Base-by-base conservation (phyloP, 371 early-diverging fungal species). In the Coemansia sp. region DNA sequence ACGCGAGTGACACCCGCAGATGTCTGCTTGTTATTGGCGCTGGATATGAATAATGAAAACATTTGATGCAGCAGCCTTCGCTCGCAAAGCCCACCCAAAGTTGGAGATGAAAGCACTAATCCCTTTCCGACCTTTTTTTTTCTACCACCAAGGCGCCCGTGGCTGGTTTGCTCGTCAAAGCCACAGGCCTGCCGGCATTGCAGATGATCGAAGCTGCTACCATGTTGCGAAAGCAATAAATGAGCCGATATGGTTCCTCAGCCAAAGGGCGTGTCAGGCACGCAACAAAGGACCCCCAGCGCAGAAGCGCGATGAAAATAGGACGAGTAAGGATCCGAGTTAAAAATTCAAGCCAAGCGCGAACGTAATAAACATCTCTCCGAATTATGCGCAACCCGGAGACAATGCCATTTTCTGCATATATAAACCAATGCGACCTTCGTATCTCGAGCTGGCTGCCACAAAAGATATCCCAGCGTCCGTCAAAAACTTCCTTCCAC, bases 91-190 rank as follows among this genome's bases (percentile, higher is more conserved):
- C n/a, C 20, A 16, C 13, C 2, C 11, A 49, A 31, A 11, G 48
- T 48, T 8, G 50, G 50, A 30, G 14, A 49, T 30, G 11, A 32
- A 49, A 8, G 50, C 50, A 49, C 47, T 47, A 20, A 47, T 26
- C 6, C 16, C 47, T 47, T 47, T 47, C 3, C 47, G 20, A 16
- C 20, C 20, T 6, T 20, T 5, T 16, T 5, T 16, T 38, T 7
- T n/a, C 36, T 9, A 20, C 30, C 30, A 30, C 30, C 30, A 30
- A 30, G 30, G 30, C 38, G 38, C 54, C 38, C 54, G 54, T 38
- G 53, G 53, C 53, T 32, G 10, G 53, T 53, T 26, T 53, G 35
- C 10, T 5, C 35, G 38, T 16, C 16, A 53, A 53, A 53, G 35
- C 38, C 38, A 35, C 53, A n/a, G 13, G 16, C 30, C 3, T 9